Evolutionary conservation across 345 rosid genomes (phyloP).

Genomic region (Litchi chinensis): DNA sequence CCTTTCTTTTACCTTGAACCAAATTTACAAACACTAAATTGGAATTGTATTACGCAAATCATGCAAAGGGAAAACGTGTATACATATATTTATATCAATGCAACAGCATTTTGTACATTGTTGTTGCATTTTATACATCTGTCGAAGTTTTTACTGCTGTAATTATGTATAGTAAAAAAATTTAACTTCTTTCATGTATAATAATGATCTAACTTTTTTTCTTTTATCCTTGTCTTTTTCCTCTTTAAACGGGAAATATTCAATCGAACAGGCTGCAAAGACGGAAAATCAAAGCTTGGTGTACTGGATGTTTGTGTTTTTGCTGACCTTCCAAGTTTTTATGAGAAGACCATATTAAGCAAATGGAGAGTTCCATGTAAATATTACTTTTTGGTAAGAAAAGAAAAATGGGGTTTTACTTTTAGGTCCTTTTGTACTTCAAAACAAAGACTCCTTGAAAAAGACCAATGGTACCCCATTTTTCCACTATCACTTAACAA

Average conservation of each 20-base stretch:
- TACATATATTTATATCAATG: background rate
- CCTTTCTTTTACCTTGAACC: too few relatives aligned
- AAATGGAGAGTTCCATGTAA: slow-evolving; percentile 35
- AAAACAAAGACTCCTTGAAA: slow-evolving; percentile 13
- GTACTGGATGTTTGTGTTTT: slow-evolving; percentile 63
- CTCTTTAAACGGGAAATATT: slow-evolving; percentile 32
- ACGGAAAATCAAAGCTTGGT: slow-evolving; percentile 59
- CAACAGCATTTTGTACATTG: background rate
- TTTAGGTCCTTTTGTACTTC: slow-evolving; percentile 6
- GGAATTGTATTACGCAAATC: background rate
- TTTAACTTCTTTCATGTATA: background rate
- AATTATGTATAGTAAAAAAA: background rate
- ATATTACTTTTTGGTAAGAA: slow-evolving; percentile 39
- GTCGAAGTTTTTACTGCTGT: background rate
- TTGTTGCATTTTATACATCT: background rate
- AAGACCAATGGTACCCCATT: slow-evolving; percentile 19
- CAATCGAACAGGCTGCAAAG: slow-evolving; percentile 62
- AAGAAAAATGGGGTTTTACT: slow-evolving; percentile 19
- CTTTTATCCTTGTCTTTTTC: slow-evolving; percentile 1
- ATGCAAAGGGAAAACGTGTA: background rate
- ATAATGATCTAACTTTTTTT: slow-evolving; percentile 8
- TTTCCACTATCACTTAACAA: slow-evolving; percentile 23
- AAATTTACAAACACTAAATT: background rate
- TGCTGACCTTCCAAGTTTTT: slow-evolving; percentile 63
- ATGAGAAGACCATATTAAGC: slow-evolving; percentile 60